A percentile compares a stretch with the other conserved stretches of the same genome.
Evolutionary conservation across 2,329 filamentous ascomycete genomes (phyloP).

Genomic region (Arthrobotrys musiformis): DNA sequence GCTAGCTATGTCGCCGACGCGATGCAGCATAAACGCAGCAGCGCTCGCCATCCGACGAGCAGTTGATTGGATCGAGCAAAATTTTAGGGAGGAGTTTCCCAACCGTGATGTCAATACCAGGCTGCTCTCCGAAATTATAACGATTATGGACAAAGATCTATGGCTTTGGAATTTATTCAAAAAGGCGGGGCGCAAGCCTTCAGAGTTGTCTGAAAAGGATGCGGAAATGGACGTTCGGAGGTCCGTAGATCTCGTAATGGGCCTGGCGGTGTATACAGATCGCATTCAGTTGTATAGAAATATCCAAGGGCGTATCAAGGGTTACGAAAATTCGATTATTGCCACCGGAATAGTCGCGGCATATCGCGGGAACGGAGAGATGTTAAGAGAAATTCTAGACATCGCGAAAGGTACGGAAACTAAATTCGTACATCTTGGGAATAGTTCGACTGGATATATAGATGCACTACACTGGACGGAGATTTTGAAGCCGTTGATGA

Average conservation of each 20-base stretch:
- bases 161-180: slow-evolving; percentile 20
- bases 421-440: slow-evolving; percentile 9
- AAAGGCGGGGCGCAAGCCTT: neutral
- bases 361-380: slow-evolving; percentile 16
- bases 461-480: slow-evolving; percentile 7
- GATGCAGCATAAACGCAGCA: slow-evolving; percentile 1
- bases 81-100: slow-evolving; percentile 1
- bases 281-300: slow-evolving; percentile 4
- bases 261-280: slow-evolving; percentile 15
- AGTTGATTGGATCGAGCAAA: slow-evolving; percentile 14
- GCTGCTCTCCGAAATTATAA: neutral
- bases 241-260: slow-evolving; percentile 17
- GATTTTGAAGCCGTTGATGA: slow-evolving; percentile 6
- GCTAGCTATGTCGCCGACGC: neutral
- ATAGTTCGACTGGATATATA: slow-evolving; percentile 3
- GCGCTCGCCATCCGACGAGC: slow-evolving; percentile 1
- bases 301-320: neutral
- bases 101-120: neutral
- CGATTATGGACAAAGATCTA: slow-evolving; percentile 11
- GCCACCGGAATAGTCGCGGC: slow-evolving; percentile 3
- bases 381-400: neutral
- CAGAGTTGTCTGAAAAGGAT: neutral
- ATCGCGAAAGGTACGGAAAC: neutral
- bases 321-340: neutral
- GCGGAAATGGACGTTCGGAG: neutral